Conservation (phyloP, 495 filamentous ascomycete genomes). For the Penicillium tannophilum region DNA sequence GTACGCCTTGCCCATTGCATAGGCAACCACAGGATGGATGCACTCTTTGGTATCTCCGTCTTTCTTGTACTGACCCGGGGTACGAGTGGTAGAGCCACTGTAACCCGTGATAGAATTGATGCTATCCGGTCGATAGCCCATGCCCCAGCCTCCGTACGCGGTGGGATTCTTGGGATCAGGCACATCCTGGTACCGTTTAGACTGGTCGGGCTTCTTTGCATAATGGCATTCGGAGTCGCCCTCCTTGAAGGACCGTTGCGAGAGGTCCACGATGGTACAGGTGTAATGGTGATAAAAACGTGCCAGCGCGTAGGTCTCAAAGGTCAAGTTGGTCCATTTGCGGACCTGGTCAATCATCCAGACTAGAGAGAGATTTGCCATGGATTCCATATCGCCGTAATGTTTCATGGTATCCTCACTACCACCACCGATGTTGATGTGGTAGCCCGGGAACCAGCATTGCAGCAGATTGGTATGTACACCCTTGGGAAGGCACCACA, state of each 20-base stretch:
- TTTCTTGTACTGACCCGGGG: neutral
- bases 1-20: neutral
- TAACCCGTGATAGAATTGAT: neutral
- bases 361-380: conserved; percentile 26
- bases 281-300: neutral
- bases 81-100: neutral
- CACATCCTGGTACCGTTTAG: neutral
- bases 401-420: conserved; percentile 10
- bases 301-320: neutral
- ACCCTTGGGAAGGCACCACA: conserved; percentile 49
- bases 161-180: neutral
- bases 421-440: conserved; percentile 49
- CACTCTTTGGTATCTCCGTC: neutral
- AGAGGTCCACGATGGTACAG: neutral
- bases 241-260: neutral
- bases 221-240: neutral
- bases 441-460: conserved; percentile 44
- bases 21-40: neutral
- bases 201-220: neutral
- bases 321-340: neutral
- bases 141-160: neutral
- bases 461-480: neutral
- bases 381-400: conserved; percentile 27
- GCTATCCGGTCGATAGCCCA: neutral
- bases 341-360: conserved; percentile 30